Percentiles rank a stretch among this genome's conserved stretches.
Conservation (phyloP, 805 yeast species). For the Sugiyamaella floridensis region DNA sequence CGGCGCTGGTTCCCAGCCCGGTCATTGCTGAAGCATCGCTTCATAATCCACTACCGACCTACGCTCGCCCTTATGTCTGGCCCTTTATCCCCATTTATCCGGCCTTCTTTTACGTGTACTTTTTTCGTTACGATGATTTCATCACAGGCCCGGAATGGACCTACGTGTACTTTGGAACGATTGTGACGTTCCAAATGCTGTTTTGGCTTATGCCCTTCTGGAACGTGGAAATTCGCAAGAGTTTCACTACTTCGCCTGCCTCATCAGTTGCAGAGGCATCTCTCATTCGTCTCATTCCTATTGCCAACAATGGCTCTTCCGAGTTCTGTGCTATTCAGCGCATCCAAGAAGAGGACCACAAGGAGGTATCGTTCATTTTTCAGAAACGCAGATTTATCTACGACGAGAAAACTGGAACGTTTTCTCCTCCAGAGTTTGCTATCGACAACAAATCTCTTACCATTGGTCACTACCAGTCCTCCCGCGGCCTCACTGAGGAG, state of each 20-base stretch:
- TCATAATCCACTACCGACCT: slow-evolving; percentile 56
- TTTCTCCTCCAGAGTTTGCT: slow-evolving; percentile 73
- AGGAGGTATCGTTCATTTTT: slow-evolving; percentile 67
- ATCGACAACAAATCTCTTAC: slow-evolving; percentile 55
- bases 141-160: slow-evolving; percentile 95
- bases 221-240: slow-evolving; percentile 65
- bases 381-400: slow-evolving; percentile 88
- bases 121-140: slow-evolving; percentile 64
- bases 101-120: slow-evolving; percentile 56
- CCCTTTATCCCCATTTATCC: slow-evolving; percentile 66
- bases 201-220: slow-evolving; percentile 90
- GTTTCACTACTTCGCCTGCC: slow-evolving; percentile 60
- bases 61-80: slow-evolving; percentile 68
- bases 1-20: slow-evolving; percentile 55
- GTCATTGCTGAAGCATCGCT: slow-evolving; percentile 66
- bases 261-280: slow-evolving; percentile 53
- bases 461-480: slow-evolving; percentile 48
- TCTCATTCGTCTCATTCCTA: slow-evolving; percentile 69
- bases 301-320: slow-evolving; percentile 79
- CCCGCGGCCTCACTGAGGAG: slow-evolving; percentile 40
- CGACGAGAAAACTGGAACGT: slow-evolving; percentile 45
- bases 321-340: slow-evolving; percentile 64
- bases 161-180: slow-evolving; percentile 70
- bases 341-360: slow-evolving; percentile 47
- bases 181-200: slow-evolving; percentile 65